A percentile compares a stretch with the other conserved stretches of the same genome.
phyloP scores from a whole-genome alignment of 352 stramenopile genomes.

The Phytophthora cajani region DNA sequence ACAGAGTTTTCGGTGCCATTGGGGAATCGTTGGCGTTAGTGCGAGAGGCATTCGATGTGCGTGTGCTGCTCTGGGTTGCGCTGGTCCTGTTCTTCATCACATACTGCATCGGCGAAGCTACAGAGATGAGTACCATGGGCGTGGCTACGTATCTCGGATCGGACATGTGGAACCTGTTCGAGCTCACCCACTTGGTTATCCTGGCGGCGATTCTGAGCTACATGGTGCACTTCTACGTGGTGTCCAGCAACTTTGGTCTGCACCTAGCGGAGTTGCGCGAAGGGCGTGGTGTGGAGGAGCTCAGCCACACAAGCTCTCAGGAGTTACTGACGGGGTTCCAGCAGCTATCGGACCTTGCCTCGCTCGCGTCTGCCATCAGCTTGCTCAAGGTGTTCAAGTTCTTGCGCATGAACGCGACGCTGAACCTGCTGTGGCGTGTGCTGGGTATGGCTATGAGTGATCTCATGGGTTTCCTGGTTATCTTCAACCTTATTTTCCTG shows the following conservation, averaged over 20 bases:
- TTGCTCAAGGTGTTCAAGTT: conserved; percentile 91
- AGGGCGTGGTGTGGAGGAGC: conserved; percentile 47
- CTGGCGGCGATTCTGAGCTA: conserved; percentile 69
- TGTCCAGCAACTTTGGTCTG: conserved; percentile 54
- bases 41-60: conserved; percentile 55
- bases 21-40: conserved; percentile 19
- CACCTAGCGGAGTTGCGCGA: conserved; percentile 52
- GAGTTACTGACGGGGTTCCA: conserved; percentile 74
- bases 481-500: conserved; percentile 90
- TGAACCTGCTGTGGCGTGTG: conserved; percentile 88
- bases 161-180: conserved; percentile 91
- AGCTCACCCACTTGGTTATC: conserved; percentile 77
- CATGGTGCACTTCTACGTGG: conserved; percentile 73
- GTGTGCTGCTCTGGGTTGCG: conserved; percentile 70
- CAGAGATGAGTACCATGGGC: conserved; percentile 84
- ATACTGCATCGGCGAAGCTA: conserved; percentile 82
- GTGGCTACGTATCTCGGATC: conserved; percentile 74
- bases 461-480: conserved; percentile 89
- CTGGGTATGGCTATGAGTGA: conserved; percentile 85
- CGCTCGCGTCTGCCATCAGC: conserved; percentile 77
- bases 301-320: conserved; percentile 72
- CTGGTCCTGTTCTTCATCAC: conserved; percentile 80
- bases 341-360: conserved; percentile 77
- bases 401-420: conserved; percentile 89
- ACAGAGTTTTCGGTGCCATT: conserved; percentile 30